Evolutionary conservation across 2,329 filamentous ascomycete genomes (phyloP).

Genomic region (Aaosphaeria arxii): DNA sequence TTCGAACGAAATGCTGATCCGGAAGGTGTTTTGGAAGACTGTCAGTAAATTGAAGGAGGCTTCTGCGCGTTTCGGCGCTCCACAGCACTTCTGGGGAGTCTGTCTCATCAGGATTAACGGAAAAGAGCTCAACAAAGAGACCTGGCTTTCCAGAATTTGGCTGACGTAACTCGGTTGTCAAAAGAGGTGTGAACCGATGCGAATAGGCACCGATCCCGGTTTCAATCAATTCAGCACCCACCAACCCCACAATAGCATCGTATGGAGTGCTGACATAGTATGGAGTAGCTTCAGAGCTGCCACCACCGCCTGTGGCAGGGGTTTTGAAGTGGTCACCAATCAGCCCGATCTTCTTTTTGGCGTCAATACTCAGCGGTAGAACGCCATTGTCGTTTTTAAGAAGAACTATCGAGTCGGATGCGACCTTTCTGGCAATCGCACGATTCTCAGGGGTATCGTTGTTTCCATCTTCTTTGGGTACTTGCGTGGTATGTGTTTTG

Average conservation of each 20-base stretch:
- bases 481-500: constrained; percentile 56
- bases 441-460: constrained; percentile 62
- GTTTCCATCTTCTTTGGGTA: constrained; percentile 39
- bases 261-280: constrained; percentile 6
- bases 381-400: constrained; percentile 67
- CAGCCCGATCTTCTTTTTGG: constrained; percentile 61
- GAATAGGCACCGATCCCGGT: too few species aligned
- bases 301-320: constrained; percentile 32
- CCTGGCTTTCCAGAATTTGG: too few species aligned
- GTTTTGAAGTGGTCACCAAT: constrained; percentile 63
- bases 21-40: too few species aligned
- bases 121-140: too few species aligned
- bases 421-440: constrained; percentile 61
- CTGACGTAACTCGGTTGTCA: too few species aligned
- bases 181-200: too few species aligned
- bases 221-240: constrained; percentile 8
- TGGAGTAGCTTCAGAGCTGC: constrained; percentile 16
- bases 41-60: too few species aligned
- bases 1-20: too few species aligned
- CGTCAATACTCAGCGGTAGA: constrained; percentile 58
- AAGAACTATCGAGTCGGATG: constrained; percentile 67
- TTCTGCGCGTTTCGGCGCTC: too few species aligned
- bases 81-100: too few species aligned
- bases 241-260: constrained; percentile 14
- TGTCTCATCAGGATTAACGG: too few species aligned